Base-by-base conservation (phyloP, 1,139 yeast species). In the Sugiyamaella pinicola region DNA sequence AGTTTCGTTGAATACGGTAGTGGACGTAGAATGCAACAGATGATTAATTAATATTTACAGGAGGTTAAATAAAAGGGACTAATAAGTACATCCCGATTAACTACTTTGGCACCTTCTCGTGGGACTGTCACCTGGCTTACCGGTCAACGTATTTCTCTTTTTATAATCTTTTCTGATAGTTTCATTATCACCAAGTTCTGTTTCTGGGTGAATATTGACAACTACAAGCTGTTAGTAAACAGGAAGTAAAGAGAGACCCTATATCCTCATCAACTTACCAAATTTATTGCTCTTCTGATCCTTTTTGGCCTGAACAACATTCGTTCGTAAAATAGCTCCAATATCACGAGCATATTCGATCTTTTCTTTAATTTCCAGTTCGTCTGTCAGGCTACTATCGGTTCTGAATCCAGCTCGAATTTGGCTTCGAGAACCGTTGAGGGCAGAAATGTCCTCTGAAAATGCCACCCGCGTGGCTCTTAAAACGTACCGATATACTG, bases 161-260 rank as follows among this genome's bases (percentile, higher is more conserved):
- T 49, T 47, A 17, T 47, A 19, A n/a, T 35, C 37, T 52, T 58
- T 60, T 62, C 78, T 79, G 53, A 82, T 72, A 43, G 76, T 72
- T 17, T 83, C 96, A 68, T 93, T 93, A 66, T 90, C 96, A 12
- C 98, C 98, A 51, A 91, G 75, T 69, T 93, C 98, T 0, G 95
- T 87, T 49, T 85, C 81, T 50, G 81, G 74, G 66, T 89, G 96
- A 62, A 93, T 84, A 59, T 85, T 84, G 63, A 90, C 74, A 53
- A 73, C 68, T 66, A 12, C 4, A 26, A 26, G 28, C 8, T 24
- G 28, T 9, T 24, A 5, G 28, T 6, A 9, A 5, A 9, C 28
- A 24, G 28, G 8, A 9, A 24, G 28, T 9, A 24, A 24, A 24
- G 8, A 5, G 5, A 5, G 28, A 24, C 28, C 28, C 28, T 24